Conservation (phyloP, 208 protist species). For the Herpetomonas samuelpessoai region DNA sequence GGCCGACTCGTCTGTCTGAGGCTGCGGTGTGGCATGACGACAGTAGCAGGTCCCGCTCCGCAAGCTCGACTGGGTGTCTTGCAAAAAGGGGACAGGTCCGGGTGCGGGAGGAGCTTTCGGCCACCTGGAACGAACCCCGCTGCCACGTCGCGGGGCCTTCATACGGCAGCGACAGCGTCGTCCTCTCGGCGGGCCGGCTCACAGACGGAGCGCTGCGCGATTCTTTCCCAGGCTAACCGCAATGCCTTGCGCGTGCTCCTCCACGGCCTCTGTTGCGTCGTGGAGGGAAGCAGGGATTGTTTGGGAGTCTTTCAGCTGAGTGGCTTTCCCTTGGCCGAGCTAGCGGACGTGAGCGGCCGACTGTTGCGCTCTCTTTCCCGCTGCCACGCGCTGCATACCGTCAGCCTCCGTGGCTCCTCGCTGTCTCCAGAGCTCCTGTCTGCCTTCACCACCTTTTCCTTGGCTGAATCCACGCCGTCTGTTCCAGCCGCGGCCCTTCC, state of each 20-base stretch:
- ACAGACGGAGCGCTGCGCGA: slow-evolving; percentile 14
- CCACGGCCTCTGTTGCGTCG: slow-evolving; percentile 25
- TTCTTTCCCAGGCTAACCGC: slow-evolving; percentile 11
- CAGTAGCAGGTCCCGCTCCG: slow-evolving; percentile 16
- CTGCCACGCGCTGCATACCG: slow-evolving; percentile 11
- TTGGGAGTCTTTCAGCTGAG: slow-evolving; percentile 37
- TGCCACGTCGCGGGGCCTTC: slow-evolving; percentile 5
- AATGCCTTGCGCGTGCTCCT: slow-evolving; percentile 24
- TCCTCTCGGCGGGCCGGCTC: too few relatives aligned
- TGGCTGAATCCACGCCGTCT: not conserved
- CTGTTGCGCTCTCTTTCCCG: slow-evolving; percentile 17
- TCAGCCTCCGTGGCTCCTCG: slow-evolving; percentile 18
- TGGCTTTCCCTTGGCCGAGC: slow-evolving; percentile 21
- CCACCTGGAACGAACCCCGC: not conserved
- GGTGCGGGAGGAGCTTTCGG: not conserved
- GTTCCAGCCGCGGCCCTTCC: too few relatives aligned
- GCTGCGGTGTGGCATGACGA: slow-evolving; percentile 10
- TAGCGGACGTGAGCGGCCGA: not conserved
- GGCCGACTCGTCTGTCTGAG: not conserved
- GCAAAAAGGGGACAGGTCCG: not conserved
- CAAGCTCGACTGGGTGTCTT: too few relatives aligned
- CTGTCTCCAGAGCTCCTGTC: slow-evolving; percentile 19
- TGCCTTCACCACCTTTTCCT: slow-evolving; percentile 6
- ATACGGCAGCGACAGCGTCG: slow-evolving; percentile 5
- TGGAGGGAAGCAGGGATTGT: not conserved